These are phyloP conservation scores for Mikania micrantha DNA, from an alignment of 129 eudicot species.

Conservation along the genomic window DNA sequence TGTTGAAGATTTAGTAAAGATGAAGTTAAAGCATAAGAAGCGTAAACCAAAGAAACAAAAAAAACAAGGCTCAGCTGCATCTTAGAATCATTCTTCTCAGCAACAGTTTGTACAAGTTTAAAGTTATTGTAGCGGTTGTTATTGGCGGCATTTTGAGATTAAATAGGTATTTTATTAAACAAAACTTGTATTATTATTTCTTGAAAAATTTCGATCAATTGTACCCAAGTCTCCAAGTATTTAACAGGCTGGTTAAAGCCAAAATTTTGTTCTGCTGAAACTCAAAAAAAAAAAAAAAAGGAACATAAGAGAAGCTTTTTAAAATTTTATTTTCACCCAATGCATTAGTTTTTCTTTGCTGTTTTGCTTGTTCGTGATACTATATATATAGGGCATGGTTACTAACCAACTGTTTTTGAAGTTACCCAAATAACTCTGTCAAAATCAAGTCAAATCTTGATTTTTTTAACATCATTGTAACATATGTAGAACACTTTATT, in stretches of 20 bases:
- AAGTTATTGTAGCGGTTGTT: not conserved
- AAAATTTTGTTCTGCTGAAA: constrained; percentile 6
- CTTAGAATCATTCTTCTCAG: not conserved
- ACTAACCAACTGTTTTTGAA: too few relatives aligned
- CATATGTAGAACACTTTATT: too few relatives aligned
- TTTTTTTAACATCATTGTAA: too few relatives aligned
- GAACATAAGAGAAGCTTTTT: not conserved
- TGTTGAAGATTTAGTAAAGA: constrained; percentile 47
- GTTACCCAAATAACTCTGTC: too few relatives aligned
- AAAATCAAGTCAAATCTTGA: too few relatives aligned
- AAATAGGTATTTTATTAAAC: not conserved
- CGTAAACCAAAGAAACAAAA: constrained; percentile 49
- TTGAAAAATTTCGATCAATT: not conserved
- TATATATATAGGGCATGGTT: too few relatives aligned
- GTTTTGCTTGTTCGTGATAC: too few relatives aligned
- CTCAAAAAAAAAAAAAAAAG: not conserved
- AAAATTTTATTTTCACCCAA: not conserved
- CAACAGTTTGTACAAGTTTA: not conserved
- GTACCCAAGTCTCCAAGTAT: not conserved
- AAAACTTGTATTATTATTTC: not conserved
- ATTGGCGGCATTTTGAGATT: not conserved
- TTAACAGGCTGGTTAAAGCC: constrained; percentile 7
- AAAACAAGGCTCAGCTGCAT: constrained; percentile 10
- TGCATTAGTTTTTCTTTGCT: not conserved
- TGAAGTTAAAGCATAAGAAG: constrained; percentile 64